phyloP scores from a whole-genome alignment of 2,329 filamentous ascomycete genomes.

The Fusarium goolgardi region DNA sequence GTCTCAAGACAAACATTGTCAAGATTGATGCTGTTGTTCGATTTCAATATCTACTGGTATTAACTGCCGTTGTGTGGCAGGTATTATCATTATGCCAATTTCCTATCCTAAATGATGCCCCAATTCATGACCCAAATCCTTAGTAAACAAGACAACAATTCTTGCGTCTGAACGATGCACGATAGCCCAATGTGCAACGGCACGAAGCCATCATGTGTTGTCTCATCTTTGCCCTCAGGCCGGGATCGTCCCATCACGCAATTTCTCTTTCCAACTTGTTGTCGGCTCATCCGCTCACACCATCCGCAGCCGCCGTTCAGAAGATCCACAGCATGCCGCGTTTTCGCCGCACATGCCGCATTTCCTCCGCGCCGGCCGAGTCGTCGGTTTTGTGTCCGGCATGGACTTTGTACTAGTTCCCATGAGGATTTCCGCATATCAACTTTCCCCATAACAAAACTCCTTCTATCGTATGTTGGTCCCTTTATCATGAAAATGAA shows the following conservation, averaged over 20 bases:
- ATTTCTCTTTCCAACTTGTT: conserved; percentile 33
- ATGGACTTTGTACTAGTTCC: conserved; percentile 28
- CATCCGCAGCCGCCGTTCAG: conserved; percentile 25
- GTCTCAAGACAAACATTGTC: not conserved
- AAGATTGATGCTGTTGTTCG: not conserved
- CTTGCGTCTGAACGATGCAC: conserved; percentile 7
- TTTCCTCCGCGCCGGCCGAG: conserved; percentile 38
- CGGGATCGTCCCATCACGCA: conserved; percentile 44
- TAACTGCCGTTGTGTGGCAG: conserved; percentile 20
- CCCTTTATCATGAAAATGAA: conserved; percentile 27
- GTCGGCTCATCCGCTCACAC: conserved; percentile 37
- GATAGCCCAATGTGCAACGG: conserved; percentile 16
- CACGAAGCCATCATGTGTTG: conserved; percentile 23
- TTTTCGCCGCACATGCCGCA: conserved; percentile 46
- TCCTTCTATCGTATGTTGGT: conserved; percentile 34
- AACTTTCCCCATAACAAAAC: conserved; percentile 21
- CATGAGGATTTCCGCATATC: conserved; percentile 8
- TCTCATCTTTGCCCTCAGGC: conserved; percentile 26
- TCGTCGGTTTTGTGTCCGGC: conserved; percentile 33
- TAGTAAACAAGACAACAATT: conserved; percentile 21
- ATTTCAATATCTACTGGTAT: conserved; percentile 27
- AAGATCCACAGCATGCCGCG: conserved; percentile 39
- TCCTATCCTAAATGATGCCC: conserved; percentile 19
- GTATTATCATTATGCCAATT: conserved; percentile 38
- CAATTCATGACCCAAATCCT: conserved; percentile 23